A percentile compares a stretch with the other conserved stretches of the same genome.
Conservation (phyloP, 2,329 filamentous ascomycete genomes). For the Boeremia lycopersici region DNA sequence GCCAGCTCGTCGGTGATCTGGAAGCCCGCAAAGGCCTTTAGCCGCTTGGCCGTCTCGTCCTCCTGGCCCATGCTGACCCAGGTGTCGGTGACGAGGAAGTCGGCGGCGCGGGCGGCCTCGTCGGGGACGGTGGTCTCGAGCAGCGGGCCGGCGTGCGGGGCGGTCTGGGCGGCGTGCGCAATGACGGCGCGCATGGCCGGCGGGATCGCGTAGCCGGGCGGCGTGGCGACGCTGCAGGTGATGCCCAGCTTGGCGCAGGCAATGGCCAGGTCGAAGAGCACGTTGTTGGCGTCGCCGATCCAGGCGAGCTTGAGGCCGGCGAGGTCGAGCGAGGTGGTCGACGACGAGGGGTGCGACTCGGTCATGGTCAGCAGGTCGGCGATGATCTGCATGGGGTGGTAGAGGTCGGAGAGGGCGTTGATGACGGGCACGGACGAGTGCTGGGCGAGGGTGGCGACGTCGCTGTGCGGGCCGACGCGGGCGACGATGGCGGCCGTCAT, state of each 20-base stretch:
- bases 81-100: constrained; percentile 93
- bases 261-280: constrained; percentile 91
- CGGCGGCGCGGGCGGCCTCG: constrained; percentile 81
- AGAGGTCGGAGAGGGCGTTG: constrained; percentile 77
- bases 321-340: constrained; percentile 65
- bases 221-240: constrained; percentile 84
- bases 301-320: constrained; percentile 90
- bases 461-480: constrained; percentile 59
- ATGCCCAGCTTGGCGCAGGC: constrained; percentile 86
- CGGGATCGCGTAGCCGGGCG: constrained; percentile 82
- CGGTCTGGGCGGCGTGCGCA: constrained; percentile 61
- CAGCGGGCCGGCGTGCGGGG: constrained; percentile 68
- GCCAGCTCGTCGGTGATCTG: constrained; percentile 90
- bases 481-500: constrained; percentile 57
- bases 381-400: constrained; percentile 92
- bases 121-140: constrained; percentile 79
- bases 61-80: constrained; percentile 99
- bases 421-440: constrained; percentile 57
- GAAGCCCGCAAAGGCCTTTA: constrained; percentile 85
- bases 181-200: constrained; percentile 76
- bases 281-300: constrained; percentile 97
- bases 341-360: constrained; percentile 69
- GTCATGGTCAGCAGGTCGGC: constrained; percentile 92
- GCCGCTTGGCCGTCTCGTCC: constrained; percentile 74
- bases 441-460: constrained; percentile 56